Evolutionary conservation across 108 stramenopile genomes (phyloP), one percentile per base, ranked within the genome.

Genomic region (Stephanodiscus triporus): DNA sequence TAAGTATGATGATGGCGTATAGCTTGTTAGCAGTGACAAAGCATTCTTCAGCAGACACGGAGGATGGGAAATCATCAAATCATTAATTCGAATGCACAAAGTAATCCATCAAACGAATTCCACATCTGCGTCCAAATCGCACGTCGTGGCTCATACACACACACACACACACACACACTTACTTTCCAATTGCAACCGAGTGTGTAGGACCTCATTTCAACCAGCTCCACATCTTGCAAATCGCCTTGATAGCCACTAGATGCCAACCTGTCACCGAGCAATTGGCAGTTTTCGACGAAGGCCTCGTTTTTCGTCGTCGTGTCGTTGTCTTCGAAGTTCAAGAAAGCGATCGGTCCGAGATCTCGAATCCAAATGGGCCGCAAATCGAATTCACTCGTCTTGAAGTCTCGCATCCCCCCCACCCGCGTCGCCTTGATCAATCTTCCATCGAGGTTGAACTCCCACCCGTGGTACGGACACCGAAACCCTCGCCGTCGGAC

Each of bases 401-500:
- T 24, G 51, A 82, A 82, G 48, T 68, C 34, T 20, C 67, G 29
- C 13, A 77, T 73, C 22, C 81, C 81, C 32, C 47, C 63, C 19
- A 77, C 55, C 9, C 72, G 55, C 59, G 71, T 77, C 63, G 81
- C 75, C 36, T 82, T 82, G 65, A 53, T 72, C 50, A 82, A 27
- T 20, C 65, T 70, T 4, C 81, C 81, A 59, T 74, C 64, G 26
- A 66, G 56, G 27, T 66, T 63, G 57, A 73, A 82, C 42, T 78
- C 66, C 81, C 81, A 82, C 38, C 81, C 81, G 36, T 82, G 81
- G 34, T 82, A 82, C 26, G 81, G 76, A 59, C 81, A 82, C 47
- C 63, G 63, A 34, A 82, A 48, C 14, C 43, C 16, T 45, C 16
- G 13, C 3, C 11, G 13, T 45, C 16, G 14, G 14, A 16, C 43